Conservation (phyloP, 2,329 filamentous ascomycete genomes). For the Rhynchosporium graminicola region DNA sequence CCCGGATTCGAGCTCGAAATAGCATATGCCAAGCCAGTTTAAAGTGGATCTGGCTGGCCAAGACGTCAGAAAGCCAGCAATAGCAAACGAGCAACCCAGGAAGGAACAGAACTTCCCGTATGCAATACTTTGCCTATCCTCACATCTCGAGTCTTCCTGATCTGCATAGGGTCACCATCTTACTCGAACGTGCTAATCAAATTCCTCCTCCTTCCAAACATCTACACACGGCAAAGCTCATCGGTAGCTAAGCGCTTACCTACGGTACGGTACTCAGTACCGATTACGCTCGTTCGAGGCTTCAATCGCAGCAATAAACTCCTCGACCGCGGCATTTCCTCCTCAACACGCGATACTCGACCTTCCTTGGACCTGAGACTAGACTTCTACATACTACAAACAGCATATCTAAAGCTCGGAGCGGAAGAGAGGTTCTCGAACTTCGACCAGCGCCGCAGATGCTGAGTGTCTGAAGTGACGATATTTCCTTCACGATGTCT, state of each 20-base stretch:
- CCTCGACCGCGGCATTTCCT: not conserved
- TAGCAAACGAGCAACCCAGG: not conserved
- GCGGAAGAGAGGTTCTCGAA: not conserved
- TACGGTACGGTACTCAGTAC: constrained; percentile 49
- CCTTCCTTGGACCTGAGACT: not conserved
- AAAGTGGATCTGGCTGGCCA: not conserved
- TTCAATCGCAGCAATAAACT: constrained; percentile 3
- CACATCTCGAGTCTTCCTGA: too few species aligned
- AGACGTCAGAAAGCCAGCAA: not conserved
- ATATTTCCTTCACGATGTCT: constrained; percentile 26
- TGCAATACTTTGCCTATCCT: too few species aligned
- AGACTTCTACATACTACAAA: not conserved
- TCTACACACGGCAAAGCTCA: not conserved
- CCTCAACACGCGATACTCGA: not conserved
- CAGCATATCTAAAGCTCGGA: constrained; percentile 5
- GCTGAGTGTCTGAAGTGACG: constrained; percentile 24
- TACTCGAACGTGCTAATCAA: not conserved
- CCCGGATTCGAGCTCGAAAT: too few species aligned
- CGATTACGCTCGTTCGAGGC: constrained; percentile 52
- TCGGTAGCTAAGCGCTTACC: constrained; percentile 16
- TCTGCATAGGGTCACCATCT: constrained; percentile 1
- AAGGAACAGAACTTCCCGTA: not conserved
- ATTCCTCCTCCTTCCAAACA: too few species aligned
- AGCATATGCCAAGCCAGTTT: too few species aligned
- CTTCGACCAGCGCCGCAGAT: constrained; percentile 2